Base-by-base conservation (phyloP, 1,284 basidiomycete genomes). In the Cystobasidium pallidum region DNA sequence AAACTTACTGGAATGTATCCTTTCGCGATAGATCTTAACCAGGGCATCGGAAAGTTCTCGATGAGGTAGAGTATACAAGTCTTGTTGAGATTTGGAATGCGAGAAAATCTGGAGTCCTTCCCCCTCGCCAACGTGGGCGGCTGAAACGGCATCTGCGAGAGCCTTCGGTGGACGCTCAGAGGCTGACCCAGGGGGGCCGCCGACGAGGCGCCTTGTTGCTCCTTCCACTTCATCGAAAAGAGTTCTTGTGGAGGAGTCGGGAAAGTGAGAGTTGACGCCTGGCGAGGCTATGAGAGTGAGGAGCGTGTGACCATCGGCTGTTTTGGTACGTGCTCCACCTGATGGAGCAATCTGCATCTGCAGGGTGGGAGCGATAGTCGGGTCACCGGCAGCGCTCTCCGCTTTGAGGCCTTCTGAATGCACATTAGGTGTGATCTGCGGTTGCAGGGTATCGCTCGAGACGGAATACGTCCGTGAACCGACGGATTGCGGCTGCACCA, bases 161-260 rank as follows among this genome's bases (percentile, higher is more conserved):
- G 8, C 6, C 32, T 55, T 13, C n/a, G n/a, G 1, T 41, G 30
- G 24, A n/a, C 19, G 17, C 30, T 30, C 30, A 13, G 45, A 24
- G 15, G 26, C 1, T 8, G 36, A 8, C 17, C 11, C 15, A 13
- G 13, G 15, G 21, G 54, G 15, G 15, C 21, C 64, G 17, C 64
- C 64, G 19, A 55, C 49, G 2, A 66, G 19, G 7, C 64, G 28
- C 34, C 51, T 51, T 1, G 52, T 52, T 10, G 64, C 64, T 10
- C 49, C 64, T 51, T 66, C 64, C 11, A 66, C 49, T 24, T 55
- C 64, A 30, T 66, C 64, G 36, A 66, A 55, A 6, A 66, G 49
- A 15, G 64, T 55, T 19, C 64, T 49, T 11, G 64, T 66, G n/a
- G 64, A 66, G 11, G 64, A 66, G 17, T 66, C 58, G 26, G 58